phyloP scores from a whole-genome alignment of 768 basidiomycete genomes.

The Amanita rubescens region DNA sequence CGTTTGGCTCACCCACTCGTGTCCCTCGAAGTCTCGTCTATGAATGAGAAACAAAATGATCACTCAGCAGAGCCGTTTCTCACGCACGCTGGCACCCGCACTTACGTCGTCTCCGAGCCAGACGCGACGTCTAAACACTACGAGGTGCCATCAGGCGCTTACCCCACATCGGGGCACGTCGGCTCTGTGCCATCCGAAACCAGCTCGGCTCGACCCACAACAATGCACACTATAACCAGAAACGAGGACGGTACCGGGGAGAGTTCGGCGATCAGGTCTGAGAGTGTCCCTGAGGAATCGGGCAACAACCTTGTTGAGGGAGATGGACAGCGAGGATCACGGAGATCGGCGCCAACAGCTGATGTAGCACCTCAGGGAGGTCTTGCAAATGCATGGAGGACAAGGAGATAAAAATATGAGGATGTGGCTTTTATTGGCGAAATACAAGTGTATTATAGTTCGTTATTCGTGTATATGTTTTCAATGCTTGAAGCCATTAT shows the following conservation, averaged over 20 bases:
- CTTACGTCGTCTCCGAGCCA: conserved; percentile 70
- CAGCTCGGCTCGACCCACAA: conserved; percentile 29
- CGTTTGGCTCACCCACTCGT: conserved; percentile 26
- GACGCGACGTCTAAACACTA: conserved; percentile 56
- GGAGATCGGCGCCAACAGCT: conserved; percentile 41
- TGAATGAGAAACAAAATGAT: conserved; percentile 62
- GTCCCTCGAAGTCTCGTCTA: conserved; percentile 21
- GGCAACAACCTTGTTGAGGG: conserved; percentile 31
- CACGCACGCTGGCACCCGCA: conserved; percentile 41
- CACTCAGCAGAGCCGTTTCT: conserved; percentile 39
- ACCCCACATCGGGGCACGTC: conserved; percentile 39
- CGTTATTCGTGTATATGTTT: neutral
- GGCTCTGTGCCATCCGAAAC: conserved; percentile 34
- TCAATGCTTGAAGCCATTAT: too few species aligned
- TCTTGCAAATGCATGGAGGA: conserved; percentile 40
- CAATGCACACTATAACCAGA: conserved; percentile 34
- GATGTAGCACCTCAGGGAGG: conserved; percentile 39
- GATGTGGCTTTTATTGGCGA: neutral
- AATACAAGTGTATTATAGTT: neutral
- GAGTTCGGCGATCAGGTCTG: conserved; percentile 38
- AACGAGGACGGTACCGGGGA: conserved; percentile 28
- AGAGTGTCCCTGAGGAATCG: conserved; percentile 38
- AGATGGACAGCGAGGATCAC: conserved; percentile 37
- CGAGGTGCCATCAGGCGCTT: conserved; percentile 67
- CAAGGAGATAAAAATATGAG: conserved; percentile 30